A percentile compares a stretch with the other conserved stretches of the same genome.
These are phyloP conservation scores for Davidsoniella neocaledoniae DNA, from an alignment of 2,329 filamentous ascomycete genomes.

Conservation along the genomic window DNA sequence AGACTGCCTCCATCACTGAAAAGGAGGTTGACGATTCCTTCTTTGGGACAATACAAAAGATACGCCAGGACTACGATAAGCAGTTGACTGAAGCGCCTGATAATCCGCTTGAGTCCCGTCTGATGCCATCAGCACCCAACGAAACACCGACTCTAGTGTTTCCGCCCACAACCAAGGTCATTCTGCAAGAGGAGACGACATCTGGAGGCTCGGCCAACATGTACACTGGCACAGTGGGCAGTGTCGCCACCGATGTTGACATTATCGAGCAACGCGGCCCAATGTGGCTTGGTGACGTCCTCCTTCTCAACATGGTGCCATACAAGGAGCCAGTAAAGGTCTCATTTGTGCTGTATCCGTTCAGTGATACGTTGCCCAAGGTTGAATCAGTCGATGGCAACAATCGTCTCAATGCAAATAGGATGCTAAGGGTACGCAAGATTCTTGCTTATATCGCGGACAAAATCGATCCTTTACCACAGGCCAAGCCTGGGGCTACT, in stretches of 20 bases:
- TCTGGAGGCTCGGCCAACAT: slow-evolving; percentile 60
- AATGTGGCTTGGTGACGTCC: slow-evolving; percentile 79
- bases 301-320: slow-evolving; percentile 68
- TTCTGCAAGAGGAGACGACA: slow-evolving; percentile 51
- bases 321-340: slow-evolving; percentile 89
- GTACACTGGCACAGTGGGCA: slow-evolving; percentile 75
- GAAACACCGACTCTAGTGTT: slow-evolving; percentile 65
- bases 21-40: slow-evolving; percentile 64
- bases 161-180: slow-evolving; percentile 48
- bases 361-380: slow-evolving; percentile 54
- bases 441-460: slow-evolving; percentile 86
- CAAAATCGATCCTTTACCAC: slow-evolving; percentile 57
- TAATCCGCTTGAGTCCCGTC: slow-evolving; percentile 39
- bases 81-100: slow-evolving; percentile 39
- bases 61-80: slow-evolving; percentile 57
- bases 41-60: slow-evolving; percentile 53
- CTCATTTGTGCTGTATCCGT: slow-evolving; percentile 81
- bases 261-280: slow-evolving; percentile 73
- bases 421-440: slow-evolving; percentile 92
- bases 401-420: slow-evolving; percentile 84
- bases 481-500: neutral
- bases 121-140: slow-evolving; percentile 51
- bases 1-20: slow-evolving; percentile 47
- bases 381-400: slow-evolving; percentile 65
- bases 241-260: slow-evolving; percentile 60